Conservation (phyloP, 352 stramenopile genomes). For the Globisporangium iwayamae region DNA sequence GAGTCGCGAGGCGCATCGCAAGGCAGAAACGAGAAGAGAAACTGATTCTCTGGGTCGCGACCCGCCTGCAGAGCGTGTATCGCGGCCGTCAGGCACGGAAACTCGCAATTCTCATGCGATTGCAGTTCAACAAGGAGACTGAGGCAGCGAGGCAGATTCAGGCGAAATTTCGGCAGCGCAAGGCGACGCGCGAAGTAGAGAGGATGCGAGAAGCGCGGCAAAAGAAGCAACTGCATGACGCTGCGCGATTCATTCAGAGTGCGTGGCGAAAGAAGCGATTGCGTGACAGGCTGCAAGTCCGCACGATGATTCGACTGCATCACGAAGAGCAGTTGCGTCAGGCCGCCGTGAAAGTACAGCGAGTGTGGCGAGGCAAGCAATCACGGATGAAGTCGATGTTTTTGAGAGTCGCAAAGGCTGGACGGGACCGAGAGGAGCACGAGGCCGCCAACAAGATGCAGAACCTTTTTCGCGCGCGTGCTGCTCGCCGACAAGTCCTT, state of each 20-base stretch:
- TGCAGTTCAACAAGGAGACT: constrained; percentile 52
- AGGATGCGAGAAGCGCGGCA: constrained; percentile 16
- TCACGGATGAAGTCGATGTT: constrained; percentile 26
- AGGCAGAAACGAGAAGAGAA: constrained; percentile 43
- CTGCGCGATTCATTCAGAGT: constrained; percentile 35
- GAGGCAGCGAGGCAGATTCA: constrained; percentile 63
- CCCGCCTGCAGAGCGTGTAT: constrained; percentile 59
- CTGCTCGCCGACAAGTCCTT: constrained; percentile 33
- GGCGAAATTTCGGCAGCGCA: constrained; percentile 37
- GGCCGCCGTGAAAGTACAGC: constrained; percentile 64
- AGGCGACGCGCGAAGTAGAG: constrained; percentile 10
- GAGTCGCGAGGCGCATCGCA: constrained; percentile 38
- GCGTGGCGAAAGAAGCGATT: constrained; percentile 44
- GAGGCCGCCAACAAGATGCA: constrained; percentile 65
- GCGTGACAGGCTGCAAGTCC: constrained; percentile 24
- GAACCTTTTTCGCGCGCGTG: constrained; percentile 44
- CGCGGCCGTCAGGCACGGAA: constrained; percentile 56
- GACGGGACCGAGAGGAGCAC: constrained; percentile 29
- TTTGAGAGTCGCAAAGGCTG: constrained; percentile 27
- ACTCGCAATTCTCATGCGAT: constrained; percentile 30
- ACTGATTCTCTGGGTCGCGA: constrained; percentile 50
- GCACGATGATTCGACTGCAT: constrained; percentile 13
- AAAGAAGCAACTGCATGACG: constrained; percentile 20
- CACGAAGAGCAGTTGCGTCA: constrained; percentile 15
- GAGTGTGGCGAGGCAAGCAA: constrained; percentile 60